These are phyloP conservation scores for Triticum timopheevii DNA, from an alignment of 176 grass and related monocot genomes.

Conservation along the genomic window DNA sequence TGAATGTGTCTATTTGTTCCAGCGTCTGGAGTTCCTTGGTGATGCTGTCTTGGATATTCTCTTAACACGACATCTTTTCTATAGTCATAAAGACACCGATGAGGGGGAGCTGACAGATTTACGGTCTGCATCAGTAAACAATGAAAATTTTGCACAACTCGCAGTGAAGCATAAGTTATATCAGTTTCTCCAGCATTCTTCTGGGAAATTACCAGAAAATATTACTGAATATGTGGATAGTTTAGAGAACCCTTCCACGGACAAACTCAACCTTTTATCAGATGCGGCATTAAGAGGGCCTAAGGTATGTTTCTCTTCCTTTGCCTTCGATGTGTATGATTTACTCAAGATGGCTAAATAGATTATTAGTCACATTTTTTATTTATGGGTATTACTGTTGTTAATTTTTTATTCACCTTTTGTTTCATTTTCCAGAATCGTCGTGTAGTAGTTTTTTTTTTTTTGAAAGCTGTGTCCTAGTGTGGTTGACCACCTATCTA, in stretches of 20 bases:
- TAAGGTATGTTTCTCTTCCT: conserved; percentile 55
- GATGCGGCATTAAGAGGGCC: conserved; percentile 54
- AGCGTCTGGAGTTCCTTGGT: conserved; percentile 93
- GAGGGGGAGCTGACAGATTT: conserved; percentile 90
- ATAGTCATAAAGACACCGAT: conserved; percentile 62
- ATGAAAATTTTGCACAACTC: conserved; percentile 86
- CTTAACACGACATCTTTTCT: conserved; percentile 71
- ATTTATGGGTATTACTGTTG: neutral
- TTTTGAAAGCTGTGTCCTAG: too few relatives aligned
- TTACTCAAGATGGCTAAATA: conserved; percentile 20
- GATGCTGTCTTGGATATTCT: conserved; percentile 90
- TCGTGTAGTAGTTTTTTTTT: too few relatives aligned
- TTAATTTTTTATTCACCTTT: neutral
- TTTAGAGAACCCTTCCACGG: conserved; percentile 41
- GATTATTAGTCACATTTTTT: neutral
- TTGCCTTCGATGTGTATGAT: neutral
- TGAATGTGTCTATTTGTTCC: conserved; percentile 15
- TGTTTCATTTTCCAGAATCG: neutral
- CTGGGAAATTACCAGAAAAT: conserved; percentile 53
- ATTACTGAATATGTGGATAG: conserved; percentile 70
- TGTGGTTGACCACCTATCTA: neutral
- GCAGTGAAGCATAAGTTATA: conserved; percentile 81
- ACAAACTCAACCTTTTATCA: conserved; percentile 37
- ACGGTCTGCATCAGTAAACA: conserved; percentile 88
- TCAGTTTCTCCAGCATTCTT: conserved; percentile 71